phyloP scores from a whole-genome alignment of 2,329 filamentous ascomycete genomes.

The Neoarthrinium moseri region DNA sequence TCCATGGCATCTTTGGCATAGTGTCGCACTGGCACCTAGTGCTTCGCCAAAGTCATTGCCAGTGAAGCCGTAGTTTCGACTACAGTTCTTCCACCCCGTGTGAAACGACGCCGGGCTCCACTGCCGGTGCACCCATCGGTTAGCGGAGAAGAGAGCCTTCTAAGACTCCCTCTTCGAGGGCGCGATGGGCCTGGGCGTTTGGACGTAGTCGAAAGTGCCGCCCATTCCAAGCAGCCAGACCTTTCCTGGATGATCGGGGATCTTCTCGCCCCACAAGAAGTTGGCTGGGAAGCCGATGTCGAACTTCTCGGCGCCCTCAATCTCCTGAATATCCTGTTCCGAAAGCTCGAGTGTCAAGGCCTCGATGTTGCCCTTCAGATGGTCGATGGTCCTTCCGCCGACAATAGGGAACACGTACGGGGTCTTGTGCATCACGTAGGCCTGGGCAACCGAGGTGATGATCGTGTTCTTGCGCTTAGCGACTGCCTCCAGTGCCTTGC shows the following conservation, averaged over 20 bases:
- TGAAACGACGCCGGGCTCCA: too few relatives aligned
- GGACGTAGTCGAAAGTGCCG: conserved; percentile 51
- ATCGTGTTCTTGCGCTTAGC: conserved; percentile 51
- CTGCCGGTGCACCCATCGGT: too few relatives aligned
- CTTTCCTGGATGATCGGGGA: conserved; percentile 35
- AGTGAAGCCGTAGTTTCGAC: too few relatives aligned
- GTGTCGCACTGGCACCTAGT: too few relatives aligned
- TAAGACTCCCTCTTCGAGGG: background rate
- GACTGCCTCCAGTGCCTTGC: conserved; percentile 59
- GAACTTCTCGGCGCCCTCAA: conserved; percentile 53
- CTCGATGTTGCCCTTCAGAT: conserved; percentile 54
- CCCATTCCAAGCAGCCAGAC: conserved; percentile 45
- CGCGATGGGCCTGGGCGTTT: conserved; percentile 22
- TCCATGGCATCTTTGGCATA: too few relatives aligned
- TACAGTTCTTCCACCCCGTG: too few relatives aligned
- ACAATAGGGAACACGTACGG: conserved; percentile 54
- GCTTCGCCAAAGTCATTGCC: too few relatives aligned
- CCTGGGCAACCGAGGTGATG: conserved; percentile 58
- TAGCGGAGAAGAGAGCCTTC: background rate
- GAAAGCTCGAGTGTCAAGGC: conserved; percentile 49
- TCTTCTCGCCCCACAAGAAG: conserved; percentile 46
- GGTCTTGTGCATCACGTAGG: conserved; percentile 51
- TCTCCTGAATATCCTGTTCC: conserved; percentile 50
- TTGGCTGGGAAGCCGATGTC: conserved; percentile 56
- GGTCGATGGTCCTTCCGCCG: conserved; percentile 50